Percentiles rank a stretch among this genome's conserved stretches.
Evolutionary conservation across 2,329 filamentous ascomycete genomes (phyloP).

Genomic region (Epichloe aotearoae): DNA sequence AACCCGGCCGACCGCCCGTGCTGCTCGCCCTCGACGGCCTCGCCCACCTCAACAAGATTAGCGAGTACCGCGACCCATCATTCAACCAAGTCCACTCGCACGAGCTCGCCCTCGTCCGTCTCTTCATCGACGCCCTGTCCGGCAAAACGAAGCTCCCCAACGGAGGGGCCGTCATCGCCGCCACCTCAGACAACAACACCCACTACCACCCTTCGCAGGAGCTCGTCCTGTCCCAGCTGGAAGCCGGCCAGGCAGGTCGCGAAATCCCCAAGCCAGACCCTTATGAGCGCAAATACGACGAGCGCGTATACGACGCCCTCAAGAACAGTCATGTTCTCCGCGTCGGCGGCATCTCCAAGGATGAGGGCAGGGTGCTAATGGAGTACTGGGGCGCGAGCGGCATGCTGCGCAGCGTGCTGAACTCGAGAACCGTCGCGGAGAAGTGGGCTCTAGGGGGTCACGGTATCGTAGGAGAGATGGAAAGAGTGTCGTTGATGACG

Average conservation of each 20-base stretch:
- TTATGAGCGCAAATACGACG: constrained; percentile 43
- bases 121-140: constrained; percentile 61
- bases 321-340: constrained; percentile 38
- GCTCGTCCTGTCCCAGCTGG: constrained; percentile 47
- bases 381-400: constrained; percentile 91
- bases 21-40: constrained; percentile 70
- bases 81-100: constrained; percentile 72
- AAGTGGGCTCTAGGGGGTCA: constrained; percentile 78
- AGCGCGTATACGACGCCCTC: constrained; percentile 39
- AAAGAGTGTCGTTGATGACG: constrained; percentile 46
- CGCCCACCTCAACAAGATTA: constrained; percentile 65
- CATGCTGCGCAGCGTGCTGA: constrained; percentile 55
- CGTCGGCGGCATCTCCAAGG: constrained; percentile 55
- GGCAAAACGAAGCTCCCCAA: constrained; percentile 47
- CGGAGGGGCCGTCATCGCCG: constrained; percentile 66
- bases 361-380: constrained; percentile 67
- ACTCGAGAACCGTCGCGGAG: constrained; percentile 59
- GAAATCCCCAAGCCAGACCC: constrained; percentile 33
- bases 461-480: constrained; percentile 76
- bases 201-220: constrained; percentile 53
- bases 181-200: constrained; percentile 60
- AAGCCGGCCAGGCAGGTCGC: constrained; percentile 27
- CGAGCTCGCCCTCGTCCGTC: constrained; percentile 62
- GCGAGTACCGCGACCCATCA: constrained; percentile 59
- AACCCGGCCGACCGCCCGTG: constrained; percentile 42